Percentiles rank a stretch among this genome's conserved stretches.
Conservation (phyloP, 140 eudicot species). For the Anethum foeniculum region DNA sequence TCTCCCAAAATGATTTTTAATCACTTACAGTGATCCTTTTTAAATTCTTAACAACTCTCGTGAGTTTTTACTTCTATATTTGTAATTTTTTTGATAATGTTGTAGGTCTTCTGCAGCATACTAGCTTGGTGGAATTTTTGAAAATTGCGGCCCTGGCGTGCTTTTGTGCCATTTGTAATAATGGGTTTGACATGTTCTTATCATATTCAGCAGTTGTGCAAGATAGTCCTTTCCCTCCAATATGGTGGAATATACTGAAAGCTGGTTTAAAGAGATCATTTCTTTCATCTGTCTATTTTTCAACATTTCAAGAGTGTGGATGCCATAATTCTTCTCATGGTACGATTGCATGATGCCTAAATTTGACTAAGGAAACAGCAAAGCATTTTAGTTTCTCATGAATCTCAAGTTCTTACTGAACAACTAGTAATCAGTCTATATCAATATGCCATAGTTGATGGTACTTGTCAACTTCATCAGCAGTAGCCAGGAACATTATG, state of each 20-base stretch:
- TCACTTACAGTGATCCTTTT: background rate
- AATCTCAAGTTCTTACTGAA: background rate
- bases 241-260: slow-evolving; percentile 54
- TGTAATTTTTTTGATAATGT: background rate
- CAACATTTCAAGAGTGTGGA: slow-evolving; percentile 27
- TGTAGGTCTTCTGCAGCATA: slow-evolving; percentile 44
- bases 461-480: background rate
- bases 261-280: slow-evolving; percentile 65
- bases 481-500: background rate
- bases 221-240: slow-evolving; percentile 53
- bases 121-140: slow-evolving; percentile 40
- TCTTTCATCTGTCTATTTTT: slow-evolving; percentile 48
- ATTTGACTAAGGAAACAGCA: background rate
- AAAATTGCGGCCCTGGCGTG: slow-evolving; percentile 54
- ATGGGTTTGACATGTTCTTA: slow-evolving; percentile 54
- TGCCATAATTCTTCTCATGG: slow-evolving; percentile 44
- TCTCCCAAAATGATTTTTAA: background rate
- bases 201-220: slow-evolving; percentile 59
- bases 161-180: slow-evolving; percentile 52
- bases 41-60: background rate
- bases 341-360: slow-evolving; percentile 8
- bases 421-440: background rate
- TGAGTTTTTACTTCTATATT: background rate
- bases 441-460: background rate
- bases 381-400: background rate